Conservation (phyloP, 768 basidiomycete species). For the Naganishia vaughanmartiniae region DNA sequence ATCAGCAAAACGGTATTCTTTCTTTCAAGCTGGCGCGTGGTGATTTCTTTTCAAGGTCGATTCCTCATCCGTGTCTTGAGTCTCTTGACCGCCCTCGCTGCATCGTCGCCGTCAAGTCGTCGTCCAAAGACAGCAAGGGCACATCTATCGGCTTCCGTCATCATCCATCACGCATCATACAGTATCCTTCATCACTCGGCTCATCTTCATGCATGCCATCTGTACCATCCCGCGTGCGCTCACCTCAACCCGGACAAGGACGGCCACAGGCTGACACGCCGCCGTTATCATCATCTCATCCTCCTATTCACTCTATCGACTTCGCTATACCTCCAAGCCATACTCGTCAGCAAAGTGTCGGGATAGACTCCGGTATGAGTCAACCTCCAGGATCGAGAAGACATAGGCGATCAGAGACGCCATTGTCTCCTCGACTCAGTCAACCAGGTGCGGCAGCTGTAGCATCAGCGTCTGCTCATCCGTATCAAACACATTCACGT, state of each 20-base stretch:
- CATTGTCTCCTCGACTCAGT: slow-evolving; percentile 18
- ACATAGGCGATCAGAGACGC: slow-evolving; percentile 18
- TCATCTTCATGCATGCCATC: slow-evolving; percentile 23
- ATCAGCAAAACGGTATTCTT: background rate
- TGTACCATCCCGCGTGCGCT: background rate
- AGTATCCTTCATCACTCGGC: background rate
- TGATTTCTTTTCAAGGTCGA: slow-evolving; percentile 5
- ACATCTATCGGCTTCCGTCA: background rate
- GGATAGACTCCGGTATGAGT: slow-evolving; percentile 3
- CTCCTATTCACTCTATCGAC: slow-evolving; percentile 2
- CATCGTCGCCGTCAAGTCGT: background rate
- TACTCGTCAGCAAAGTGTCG: background rate
- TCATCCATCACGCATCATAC: background rate
- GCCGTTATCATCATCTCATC: background rate
- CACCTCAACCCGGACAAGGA: slow-evolving; percentile 3
- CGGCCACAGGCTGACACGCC: background rate
- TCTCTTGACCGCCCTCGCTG: slow-evolving; percentile 3
- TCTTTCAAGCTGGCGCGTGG: slow-evolving; percentile 18
- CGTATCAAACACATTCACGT: slow-evolving; percentile 19
- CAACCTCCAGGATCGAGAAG: slow-evolving; percentile 9
- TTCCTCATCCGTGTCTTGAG: background rate
- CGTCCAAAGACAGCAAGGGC: background rate
- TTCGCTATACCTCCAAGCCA: background rate
- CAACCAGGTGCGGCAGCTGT: slow-evolving; percentile 18
- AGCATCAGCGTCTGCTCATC: slow-evolving; percentile 10